These are phyloP conservation scores for Ustilago bromivora DNA, from an alignment of 1,284 basidiomycete species.

Conservation along the genomic window DNA sequence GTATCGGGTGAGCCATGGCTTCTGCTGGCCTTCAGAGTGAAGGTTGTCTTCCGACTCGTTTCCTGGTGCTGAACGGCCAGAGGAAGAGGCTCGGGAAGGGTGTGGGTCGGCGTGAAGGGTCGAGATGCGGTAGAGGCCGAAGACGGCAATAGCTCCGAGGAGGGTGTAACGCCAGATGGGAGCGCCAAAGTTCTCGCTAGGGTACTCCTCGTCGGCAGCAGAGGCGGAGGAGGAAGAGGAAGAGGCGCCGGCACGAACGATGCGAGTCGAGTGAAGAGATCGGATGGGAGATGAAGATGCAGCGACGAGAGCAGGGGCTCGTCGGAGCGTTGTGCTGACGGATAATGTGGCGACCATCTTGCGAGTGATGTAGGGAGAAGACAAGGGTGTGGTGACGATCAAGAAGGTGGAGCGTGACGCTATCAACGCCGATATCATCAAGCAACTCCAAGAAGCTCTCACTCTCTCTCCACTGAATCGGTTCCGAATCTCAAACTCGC, in stretches of 20 bases:
- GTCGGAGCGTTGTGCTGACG: conserved; percentile 25
- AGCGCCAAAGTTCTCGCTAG: conserved; percentile 50
- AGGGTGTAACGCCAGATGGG: conserved; percentile 63
- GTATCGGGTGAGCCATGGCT: conserved; percentile 65
- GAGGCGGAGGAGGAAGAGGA: conserved; percentile 32
- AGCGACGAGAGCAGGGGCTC: conserved; percentile 17
- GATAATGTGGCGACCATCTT: conserved; percentile 38
- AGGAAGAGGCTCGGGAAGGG: conserved; percentile 52
- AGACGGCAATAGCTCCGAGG: conserved; percentile 43
- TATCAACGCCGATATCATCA: conserved; percentile 7
- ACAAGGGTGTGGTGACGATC: conserved; percentile 7
- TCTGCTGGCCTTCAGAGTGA: conserved; percentile 37
- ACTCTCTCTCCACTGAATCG: neutral
- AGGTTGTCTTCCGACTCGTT: conserved; percentile 57
- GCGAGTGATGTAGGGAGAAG: neutral
- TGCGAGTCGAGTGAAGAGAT: conserved; percentile 45
- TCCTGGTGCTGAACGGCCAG: conserved; percentile 51
- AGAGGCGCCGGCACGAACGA: conserved; percentile 31
- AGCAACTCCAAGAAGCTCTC: conserved; percentile 13
- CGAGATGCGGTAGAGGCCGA: conserved; percentile 58
- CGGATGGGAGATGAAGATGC: conserved; percentile 26
- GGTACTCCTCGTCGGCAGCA: conserved; percentile 41
- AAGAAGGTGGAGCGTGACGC: conserved; percentile 1
- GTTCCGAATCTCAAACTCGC: conserved; percentile 14
- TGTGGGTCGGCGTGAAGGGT: conserved; percentile 53